Percentiles rank a stretch among this genome's conserved stretches.
Conservation (phyloP, 2,329 filamentous ascomycete species). For the Colletotrichum sojae region DNA sequence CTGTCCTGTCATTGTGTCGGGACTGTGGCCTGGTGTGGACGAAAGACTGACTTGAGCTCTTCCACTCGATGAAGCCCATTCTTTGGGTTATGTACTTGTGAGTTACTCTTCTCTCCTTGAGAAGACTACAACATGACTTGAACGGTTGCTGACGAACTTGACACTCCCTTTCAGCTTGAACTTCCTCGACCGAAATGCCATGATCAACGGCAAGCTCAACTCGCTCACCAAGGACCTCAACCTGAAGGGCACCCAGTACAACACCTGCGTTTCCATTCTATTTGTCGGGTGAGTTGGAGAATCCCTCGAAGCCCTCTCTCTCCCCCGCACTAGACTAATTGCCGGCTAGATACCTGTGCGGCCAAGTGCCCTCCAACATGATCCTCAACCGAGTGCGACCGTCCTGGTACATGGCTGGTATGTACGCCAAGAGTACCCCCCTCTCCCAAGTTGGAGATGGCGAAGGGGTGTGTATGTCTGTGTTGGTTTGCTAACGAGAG, state of each 20-base stretch:
- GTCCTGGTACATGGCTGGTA: constrained; percentile 38
- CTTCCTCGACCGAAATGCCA: constrained; percentile 49
- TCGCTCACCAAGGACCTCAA: constrained; percentile 48
- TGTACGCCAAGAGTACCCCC: neutral
- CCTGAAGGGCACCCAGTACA: constrained; percentile 48
- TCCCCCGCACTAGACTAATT: constrained; percentile 33
- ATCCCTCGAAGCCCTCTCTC: constrained; percentile 46
- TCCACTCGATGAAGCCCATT: constrained; percentile 43
- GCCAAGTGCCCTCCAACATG: constrained; percentile 51
- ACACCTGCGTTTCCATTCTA: constrained; percentile 44
- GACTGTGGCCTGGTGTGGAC: neutral
- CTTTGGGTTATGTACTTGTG: constrained; percentile 43
- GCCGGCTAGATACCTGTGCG: constrained; percentile 29
- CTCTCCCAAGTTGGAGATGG: neutral
- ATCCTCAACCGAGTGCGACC: constrained; percentile 48
- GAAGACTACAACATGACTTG: constrained; percentile 34
- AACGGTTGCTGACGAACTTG: constrained; percentile 18
- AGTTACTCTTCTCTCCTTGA: no score
- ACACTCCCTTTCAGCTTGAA: constrained; percentile 39
- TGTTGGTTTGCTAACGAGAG: neutral
- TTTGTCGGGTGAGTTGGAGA: constrained; percentile 45
- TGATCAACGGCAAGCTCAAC: constrained; percentile 48
- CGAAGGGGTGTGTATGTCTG: neutral
- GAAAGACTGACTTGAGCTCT: neutral
- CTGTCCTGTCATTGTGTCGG: neutral